These are phyloP conservation scores for Penicillium cinerascens DNA, from an alignment of 495 filamentous ascomycete species.

Conservation along the genomic window DNA sequence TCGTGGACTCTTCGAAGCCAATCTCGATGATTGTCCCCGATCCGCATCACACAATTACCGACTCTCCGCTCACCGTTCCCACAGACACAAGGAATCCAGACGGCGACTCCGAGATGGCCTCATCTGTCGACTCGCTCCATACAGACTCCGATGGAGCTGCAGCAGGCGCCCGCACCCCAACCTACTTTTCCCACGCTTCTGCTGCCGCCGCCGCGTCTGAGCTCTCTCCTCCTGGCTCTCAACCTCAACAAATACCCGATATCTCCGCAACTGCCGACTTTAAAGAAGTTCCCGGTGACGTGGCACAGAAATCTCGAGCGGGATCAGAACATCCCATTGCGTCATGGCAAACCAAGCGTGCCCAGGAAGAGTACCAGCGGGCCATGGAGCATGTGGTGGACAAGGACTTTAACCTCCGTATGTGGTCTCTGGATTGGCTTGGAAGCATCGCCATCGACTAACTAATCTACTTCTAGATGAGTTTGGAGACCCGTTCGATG, in stretches of 20 bases:
- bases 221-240: conserved; percentile 55
- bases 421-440: conserved; percentile 8
- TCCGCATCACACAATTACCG: not conserved
- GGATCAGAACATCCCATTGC: conserved; percentile 41
- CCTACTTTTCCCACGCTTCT: conserved; percentile 17
- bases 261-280: conserved; percentile 1
- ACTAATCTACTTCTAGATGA: conserved; percentile 31
- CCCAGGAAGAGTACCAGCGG: conserved; percentile 58
- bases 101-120: conserved; percentile 58
- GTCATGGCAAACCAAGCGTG: conserved; percentile 57
- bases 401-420: conserved; percentile 47
- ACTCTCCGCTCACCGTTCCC: conserved; percentile 1
- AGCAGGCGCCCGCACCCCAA: conserved; percentile 37
- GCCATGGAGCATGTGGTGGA: conserved; percentile 48
- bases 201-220: conserved; percentile 30
- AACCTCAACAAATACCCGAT: conserved; percentile 28
- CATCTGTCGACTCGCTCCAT: conserved; percentile 44
- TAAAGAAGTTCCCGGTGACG: not conserved
- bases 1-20: not conserved
- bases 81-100: conserved; percentile 42
- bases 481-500: conserved; percentile 59
- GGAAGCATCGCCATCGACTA: not conserved
- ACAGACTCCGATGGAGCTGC: conserved; percentile 29
- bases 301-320: not conserved
- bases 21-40: not conserved